phyloP scores from a whole-genome alignment of 108 stramenopile species.

The Discostella stelligeroides region DNA sequence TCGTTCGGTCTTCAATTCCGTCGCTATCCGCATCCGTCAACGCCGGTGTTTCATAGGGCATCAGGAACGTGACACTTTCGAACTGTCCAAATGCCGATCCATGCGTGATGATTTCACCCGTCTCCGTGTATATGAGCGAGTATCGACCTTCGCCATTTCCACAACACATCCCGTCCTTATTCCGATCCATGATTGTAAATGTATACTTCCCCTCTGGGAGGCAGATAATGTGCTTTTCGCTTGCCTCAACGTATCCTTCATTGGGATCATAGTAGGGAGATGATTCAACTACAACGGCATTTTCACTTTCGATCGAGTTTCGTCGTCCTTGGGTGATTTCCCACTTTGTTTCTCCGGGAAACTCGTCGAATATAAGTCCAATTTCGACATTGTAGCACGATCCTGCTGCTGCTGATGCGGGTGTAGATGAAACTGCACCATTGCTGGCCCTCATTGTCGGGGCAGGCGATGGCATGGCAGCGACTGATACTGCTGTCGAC shows the following conservation, averaged over 20 bases:
- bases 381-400: conserved; percentile 41
- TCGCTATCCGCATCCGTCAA: conserved; percentile 27
- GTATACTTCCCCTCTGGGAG: conserved; percentile 40
- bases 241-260: conserved; percentile 25
- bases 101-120: conserved; percentile 39
- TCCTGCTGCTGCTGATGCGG: conserved; percentile 2
- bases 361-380: conserved; percentile 38
- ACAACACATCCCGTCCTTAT: conserved; percentile 38
- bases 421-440: not conserved
- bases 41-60: conserved; percentile 29
- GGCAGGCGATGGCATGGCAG: not conserved
- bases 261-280: conserved; percentile 41
- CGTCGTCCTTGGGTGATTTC: conserved; percentile 36
- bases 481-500: not conserved
- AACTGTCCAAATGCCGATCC: conserved; percentile 22
- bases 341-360: conserved; percentile 37
- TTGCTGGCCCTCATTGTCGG: conserved; percentile 2
- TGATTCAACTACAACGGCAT: conserved; percentile 17
- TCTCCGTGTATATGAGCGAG: conserved; percentile 25
- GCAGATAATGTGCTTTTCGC: conserved; percentile 34
- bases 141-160: conserved; percentile 30
- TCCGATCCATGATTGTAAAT: conserved; percentile 39
- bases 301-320: conserved; percentile 23
- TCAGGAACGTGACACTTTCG: conserved; percentile 35
- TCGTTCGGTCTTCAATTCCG: conserved; percentile 42